Evolutionary conservation across 106 monocot genomes (phyloP), one percentile per base, ranked within the genome.

Genomic region (Platanthera guangdongensis): DNA sequence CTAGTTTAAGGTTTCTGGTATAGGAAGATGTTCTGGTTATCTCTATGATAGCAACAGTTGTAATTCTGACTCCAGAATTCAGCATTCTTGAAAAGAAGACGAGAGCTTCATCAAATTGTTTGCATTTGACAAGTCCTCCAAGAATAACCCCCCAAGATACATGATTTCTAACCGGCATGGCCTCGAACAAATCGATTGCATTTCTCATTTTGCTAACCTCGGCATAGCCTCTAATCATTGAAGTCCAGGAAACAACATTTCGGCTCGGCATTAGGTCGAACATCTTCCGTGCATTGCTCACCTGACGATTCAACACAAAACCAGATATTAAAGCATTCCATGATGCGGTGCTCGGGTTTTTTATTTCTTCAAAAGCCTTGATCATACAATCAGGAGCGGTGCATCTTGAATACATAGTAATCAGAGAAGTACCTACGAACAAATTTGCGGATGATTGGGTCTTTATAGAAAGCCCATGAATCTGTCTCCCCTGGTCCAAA

Each of bases 171-270:
- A 52, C 68, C 4, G 86, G 86, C 82, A 84, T 86, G 57, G 70
- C 39, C 22, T 81, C 53, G 49, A 88, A 92, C 72, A 92, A 30
- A 49, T 78, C 76, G 0, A 82, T 64, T 3, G 88, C 88, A 28
- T 2, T 4, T 39, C 62, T 62, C 7, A 86, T 54, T 52, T 79
- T 57, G 55, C 77, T 65, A 53, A 57, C 57, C 47, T 81, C 68
- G 30, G 78, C 10, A 60, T 84, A 83, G 52, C 92, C 88, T 52
- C 51, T 67, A 50, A 92, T 78, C 82, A 92, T 84, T 4, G 81
- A 52, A n/a, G 92, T 88, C 88, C 92, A 92, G 22, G 88, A 86
- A n/a, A 92, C 77, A 5, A 85, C 82, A 81, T 88, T 92, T 5
- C 71, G 78, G 21, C n/a, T 51, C 0, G 80, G 86, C 88, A 88